Base-by-base conservation (phyloP, 129 eudicot genomes). In the Tagetes erecta region DNA sequence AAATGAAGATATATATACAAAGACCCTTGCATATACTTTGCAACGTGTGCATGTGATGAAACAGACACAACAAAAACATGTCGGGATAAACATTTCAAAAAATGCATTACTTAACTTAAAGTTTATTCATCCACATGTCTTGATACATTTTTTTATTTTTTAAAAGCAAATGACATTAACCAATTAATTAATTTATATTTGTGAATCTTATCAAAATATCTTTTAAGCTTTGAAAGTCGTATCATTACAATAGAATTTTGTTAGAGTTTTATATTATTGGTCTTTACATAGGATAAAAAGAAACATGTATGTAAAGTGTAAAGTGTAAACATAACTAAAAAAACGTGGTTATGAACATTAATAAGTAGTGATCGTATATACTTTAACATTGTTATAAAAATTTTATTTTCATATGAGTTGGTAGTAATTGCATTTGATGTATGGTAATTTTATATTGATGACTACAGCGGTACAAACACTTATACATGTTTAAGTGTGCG, bases 21-120 rank as follows among this genome's bases (percentile, higher is more conserved):
- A 1, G 71, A 68, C 69, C 70, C 63, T 77, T 59, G 5, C 69
- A 77, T 37, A 69, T 59, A 77, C 70, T 42, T 4, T 77, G 37
- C 58, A 59, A 51, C 44, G 11, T 38, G 53, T 50, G 40, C 36
- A 59, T 42, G 20, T 73, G 14, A 72, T 40, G 8, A 40, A 39
- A 57, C 31, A 40, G 13, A 41, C 34, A 31, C 27, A 12, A 42
- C 12, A 10, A 44, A 71, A 58, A 30, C 64, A 58, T 58, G 64
- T 58, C 64, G 64, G 64, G 39, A 31, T 58, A 30, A 58, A 31
- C 39, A 8, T 49, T 12, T 49, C 1, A 65, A 65, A 14, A 64
- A 2, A 13, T 13, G 3, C 14, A 65, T n/a, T n/a, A 20, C 7
- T 39, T 39, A 65, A 65, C 14, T 1, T 64, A 39, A 39, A 65